Conservation (phyloP, 192 early-diverging fungal genomes). For the Mortierella antarctica region DNA sequence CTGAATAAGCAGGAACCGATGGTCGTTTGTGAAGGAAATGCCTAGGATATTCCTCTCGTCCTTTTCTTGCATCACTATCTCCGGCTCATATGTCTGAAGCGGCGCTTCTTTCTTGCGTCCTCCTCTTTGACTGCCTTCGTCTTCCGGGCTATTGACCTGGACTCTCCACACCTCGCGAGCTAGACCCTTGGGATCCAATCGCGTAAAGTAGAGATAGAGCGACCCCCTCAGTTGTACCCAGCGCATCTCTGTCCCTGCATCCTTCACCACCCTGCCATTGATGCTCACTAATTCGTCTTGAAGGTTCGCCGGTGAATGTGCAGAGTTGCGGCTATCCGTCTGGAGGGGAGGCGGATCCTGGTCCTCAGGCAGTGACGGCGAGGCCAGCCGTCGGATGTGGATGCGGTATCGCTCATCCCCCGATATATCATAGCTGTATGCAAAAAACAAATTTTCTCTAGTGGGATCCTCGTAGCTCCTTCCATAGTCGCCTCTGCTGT, state of each 20-base stretch:
- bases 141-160: slow-evolving; percentile 4
- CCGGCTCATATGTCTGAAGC: slow-evolving; percentile 3
- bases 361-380: not conserved
- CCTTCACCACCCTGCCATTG: slow-evolving; percentile 1
- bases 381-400: not conserved
- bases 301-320: not conserved
- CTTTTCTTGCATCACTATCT: slow-evolving; percentile 31
- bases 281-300: not conserved
- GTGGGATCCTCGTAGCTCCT: not conserved
- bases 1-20: slow-evolving; percentile 26
- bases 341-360: too few species aligned
- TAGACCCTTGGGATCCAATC: slow-evolving; percentile 30
- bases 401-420: slow-evolving; percentile 36
- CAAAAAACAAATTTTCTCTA: slow-evolving; percentile 5
- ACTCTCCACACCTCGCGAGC: slow-evolving; percentile 45
- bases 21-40: slow-evolving; percentile 19
- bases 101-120: not conserved
- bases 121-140: not conserved
- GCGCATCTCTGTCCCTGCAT: slow-evolving; percentile 25
- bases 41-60: slow-evolving; percentile 23
- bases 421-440: slow-evolving; percentile 21
- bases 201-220: slow-evolving; percentile 34
- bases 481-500: not conserved
- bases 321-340: too few species aligned
- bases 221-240: slow-evolving; percentile 24